These are phyloP conservation scores for Diplosphaera chodatii DNA, from an alignment of 139 green algal species.

Conservation along the genomic window DNA sequence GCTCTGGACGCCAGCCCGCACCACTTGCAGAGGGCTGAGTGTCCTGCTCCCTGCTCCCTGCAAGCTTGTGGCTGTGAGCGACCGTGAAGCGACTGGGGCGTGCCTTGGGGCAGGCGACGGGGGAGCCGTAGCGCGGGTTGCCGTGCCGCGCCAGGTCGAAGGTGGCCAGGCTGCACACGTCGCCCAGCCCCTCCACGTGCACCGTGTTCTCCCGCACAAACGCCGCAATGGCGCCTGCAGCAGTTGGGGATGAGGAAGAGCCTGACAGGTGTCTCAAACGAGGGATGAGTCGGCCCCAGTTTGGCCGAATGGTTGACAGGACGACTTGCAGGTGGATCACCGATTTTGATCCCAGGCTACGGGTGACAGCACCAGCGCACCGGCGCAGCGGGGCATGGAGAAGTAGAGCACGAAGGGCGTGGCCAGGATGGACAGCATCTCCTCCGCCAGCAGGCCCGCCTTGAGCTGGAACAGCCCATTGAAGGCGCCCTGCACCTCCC, in stretches of 20 bases:
- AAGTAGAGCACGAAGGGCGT: constrained; percentile 82
- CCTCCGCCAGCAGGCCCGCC: constrained; percentile 75
- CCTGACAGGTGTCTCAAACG: no score
- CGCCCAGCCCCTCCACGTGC: constrained; percentile 71
- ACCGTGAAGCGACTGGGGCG: no score
- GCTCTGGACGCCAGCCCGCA: no score
- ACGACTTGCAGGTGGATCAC: no score
- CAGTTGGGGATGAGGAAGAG: no score
- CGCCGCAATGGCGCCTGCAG: constrained; percentile 57
- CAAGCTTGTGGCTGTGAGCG: no score
- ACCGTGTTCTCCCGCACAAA: constrained; percentile 73
- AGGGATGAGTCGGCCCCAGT: no score
- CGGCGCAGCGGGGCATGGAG: constrained; percentile 45
- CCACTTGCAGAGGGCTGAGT: no score
- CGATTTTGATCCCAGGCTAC: no score
- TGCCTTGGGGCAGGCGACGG: constrained; percentile 36
- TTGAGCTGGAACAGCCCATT: constrained; percentile 80
- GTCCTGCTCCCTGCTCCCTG: no score
- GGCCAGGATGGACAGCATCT: constrained; percentile 75
- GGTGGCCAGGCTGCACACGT: constrained; percentile 76
- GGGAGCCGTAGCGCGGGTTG: constrained; percentile 75
- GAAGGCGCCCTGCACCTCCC: constrained; percentile 76
- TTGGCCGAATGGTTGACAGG: no score
- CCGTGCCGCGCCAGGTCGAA: constrained; percentile 80
- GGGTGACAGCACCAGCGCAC: no score